Base-by-base conservation (phyloP, 352 stramenopile species). In the Phytophthora ohioensis region DNA sequence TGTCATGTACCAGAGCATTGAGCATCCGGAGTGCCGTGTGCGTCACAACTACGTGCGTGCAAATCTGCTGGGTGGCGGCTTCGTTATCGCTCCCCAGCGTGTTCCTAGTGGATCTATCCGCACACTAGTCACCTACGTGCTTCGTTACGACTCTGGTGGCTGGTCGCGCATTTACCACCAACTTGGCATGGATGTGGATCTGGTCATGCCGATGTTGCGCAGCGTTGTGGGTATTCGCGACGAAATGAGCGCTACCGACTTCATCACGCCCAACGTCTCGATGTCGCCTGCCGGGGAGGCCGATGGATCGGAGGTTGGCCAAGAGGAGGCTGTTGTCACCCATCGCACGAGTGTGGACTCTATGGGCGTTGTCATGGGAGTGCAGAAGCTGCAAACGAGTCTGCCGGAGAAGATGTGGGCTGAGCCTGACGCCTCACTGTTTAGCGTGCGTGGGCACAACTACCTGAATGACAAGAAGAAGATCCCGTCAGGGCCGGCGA, bases 391-490 rank as follows among this genome's bases (percentile, higher is more conserved):
- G 4, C 84, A 88, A 48, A 95, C 87, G 17, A 90, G 79, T 48
- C 51, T 95, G 8, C 82, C 88, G 0, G 82, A 93, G 64, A 92
- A 91, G 65, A 93, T 94, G 85, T 96, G 90, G 90, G 78, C 78
- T 15, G 90, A 96, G 64, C 90, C 90, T 2, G 90, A 96, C 47
- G 82, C 85, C 0, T 88, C 88, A 39, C 77, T 92, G 39, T 95
- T 96, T 62, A 81, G 84, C 58, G 81, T 98, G 27, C 91, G 93
- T 30, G 92, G 91, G 0, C 71, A 82, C n/a, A 97, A 95, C 65
- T 98, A 98, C 71, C 66, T 97, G 27, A 76, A 76, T 6, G 91
- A 96, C 73, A 93, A 92, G 80, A 95, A 97, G 58, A 98, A 98
- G 69, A 75, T 90, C 12, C 55, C 90, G 15, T 96, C 91, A 11